Evolutionary conservation across 2,329 filamentous ascomycete species (phyloP).

Genomic region (Phaeosphaeria sp.): DNA sequence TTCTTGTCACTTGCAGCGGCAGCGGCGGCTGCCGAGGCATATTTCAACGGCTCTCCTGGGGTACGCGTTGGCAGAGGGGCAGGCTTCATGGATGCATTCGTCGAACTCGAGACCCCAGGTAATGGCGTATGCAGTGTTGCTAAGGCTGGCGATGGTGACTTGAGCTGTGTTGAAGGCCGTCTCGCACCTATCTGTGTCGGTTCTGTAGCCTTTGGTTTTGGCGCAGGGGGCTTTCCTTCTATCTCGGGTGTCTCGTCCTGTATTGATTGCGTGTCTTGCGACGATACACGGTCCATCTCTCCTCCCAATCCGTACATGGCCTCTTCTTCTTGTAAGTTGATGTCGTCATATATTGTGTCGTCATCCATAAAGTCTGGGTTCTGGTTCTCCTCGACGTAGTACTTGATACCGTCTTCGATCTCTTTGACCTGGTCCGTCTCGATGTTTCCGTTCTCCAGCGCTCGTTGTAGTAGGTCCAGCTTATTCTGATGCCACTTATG

Average conservation of each 20-base stretch:
- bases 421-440: conserved; percentile 87
- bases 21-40: conserved; percentile 93
- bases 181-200: conserved; percentile 63
- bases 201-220: conserved; percentile 68
- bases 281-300: conserved; percentile 89
- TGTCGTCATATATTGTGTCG: conserved; percentile 92
- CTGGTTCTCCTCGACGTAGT: conserved; percentile 91
- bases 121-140: conserved; percentile 84
- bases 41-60: conserved; percentile 90
- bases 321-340: conserved; percentile 91
- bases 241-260: conserved; percentile 80
- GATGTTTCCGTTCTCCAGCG: conserved; percentile 89
- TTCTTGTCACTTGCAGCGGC: conserved; percentile 91
- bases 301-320: conserved; percentile 79
- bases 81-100: conserved; percentile 82
- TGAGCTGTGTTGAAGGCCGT: conserved; percentile 86
- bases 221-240: conserved; percentile 55
- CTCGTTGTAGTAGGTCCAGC: conserved; percentile 86
- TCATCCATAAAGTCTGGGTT: conserved; percentile 92
- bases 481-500: conserved; percentile 98
- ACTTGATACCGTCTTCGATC: conserved; percentile 89
- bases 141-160: conserved; percentile 90
- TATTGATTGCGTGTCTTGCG: conserved; percentile 91
- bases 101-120: conserved; percentile 65
- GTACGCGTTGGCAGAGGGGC: conserved; percentile 83